Conservation (phyloP, 2,329 filamentous ascomycete genomes). For the Lasiodiplodia gonubiensis region DNA sequence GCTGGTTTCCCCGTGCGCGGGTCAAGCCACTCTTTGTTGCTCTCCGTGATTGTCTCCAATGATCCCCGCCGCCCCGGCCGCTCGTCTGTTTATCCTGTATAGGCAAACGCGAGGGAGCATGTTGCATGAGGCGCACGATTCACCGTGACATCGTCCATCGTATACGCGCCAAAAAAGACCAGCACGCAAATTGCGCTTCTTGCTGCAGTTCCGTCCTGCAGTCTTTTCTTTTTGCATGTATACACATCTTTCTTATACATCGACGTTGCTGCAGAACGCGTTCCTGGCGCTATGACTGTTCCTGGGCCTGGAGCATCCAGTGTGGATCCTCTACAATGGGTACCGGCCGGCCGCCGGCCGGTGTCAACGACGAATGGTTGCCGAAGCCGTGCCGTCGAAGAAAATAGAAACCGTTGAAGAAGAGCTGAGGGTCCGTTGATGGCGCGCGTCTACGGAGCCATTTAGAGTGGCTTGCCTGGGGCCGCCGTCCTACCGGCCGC, state of each 20-base stretch:
- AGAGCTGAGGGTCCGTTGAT: background rate
- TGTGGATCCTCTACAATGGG: constrained; percentile 7
- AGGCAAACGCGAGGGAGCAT: constrained; percentile 8
- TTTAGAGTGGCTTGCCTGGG: constrained; percentile 4
- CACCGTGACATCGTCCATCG: constrained; percentile 10
- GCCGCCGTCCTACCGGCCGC: background rate
- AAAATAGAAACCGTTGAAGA: constrained; percentile 1
- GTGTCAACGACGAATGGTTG: too few species aligned
- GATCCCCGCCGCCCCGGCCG: background rate
- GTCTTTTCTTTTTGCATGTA: background rate
- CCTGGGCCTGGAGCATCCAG: constrained; percentile 1
- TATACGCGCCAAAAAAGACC: background rate
- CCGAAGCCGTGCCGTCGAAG: too few species aligned
- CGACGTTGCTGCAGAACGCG: background rate
- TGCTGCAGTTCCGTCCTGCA: too few species aligned
- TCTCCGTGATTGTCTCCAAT: background rate
- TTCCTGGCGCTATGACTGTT: constrained; percentile 14
- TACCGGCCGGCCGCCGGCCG: constrained; percentile 5
- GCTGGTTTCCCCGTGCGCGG: background rate
- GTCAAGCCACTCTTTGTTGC: background rate
- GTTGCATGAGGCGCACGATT: constrained; percentile 22
- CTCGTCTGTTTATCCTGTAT: constrained; percentile 8
- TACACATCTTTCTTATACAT: background rate
- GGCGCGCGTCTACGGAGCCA: background rate
- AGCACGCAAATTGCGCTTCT: background rate